These are phyloP conservation scores for Anethum foeniculum DNA, from an alignment of 140 eudicot genomes.

Conservation along the genomic window DNA sequence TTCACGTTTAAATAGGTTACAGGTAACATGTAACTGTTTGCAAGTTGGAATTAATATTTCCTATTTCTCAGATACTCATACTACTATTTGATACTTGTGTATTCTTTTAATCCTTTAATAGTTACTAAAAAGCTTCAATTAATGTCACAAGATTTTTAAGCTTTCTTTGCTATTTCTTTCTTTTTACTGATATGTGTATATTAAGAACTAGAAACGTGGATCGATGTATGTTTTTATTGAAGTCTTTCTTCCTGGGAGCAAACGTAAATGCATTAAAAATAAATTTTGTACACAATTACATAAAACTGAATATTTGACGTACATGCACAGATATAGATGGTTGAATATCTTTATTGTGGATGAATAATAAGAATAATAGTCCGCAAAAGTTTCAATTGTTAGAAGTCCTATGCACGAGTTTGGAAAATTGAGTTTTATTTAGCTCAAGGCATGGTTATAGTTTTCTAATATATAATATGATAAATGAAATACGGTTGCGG, in stretches of 20 bases:
- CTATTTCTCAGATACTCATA: background rate
- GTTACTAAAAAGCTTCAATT: background rate
- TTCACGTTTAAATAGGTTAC: conserved; percentile 1
- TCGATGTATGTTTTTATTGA: background rate
- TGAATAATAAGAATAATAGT: background rate
- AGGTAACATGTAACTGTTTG: background rate
- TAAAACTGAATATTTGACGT: background rate
- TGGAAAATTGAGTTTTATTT: background rate
- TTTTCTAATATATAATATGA: background rate
- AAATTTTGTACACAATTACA: background rate
- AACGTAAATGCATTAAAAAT: background rate
- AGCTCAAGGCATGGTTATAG: background rate
- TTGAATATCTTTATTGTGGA: background rate
- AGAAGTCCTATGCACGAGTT: background rate
- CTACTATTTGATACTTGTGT: background rate
- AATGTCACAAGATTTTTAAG: background rate
- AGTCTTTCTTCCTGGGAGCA: background rate
- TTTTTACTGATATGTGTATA: background rate
- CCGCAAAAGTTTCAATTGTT: background rate
- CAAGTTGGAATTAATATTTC: background rate
- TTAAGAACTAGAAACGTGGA: background rate
- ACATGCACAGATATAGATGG: background rate
- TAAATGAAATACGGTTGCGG: background rate
- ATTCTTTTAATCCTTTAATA: background rate
- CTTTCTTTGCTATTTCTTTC: background rate